These are phyloP conservation scores for Tylopilus intermedius DNA, from an alignment of 768 basidiomycete species.

Conservation along the genomic window DNA sequence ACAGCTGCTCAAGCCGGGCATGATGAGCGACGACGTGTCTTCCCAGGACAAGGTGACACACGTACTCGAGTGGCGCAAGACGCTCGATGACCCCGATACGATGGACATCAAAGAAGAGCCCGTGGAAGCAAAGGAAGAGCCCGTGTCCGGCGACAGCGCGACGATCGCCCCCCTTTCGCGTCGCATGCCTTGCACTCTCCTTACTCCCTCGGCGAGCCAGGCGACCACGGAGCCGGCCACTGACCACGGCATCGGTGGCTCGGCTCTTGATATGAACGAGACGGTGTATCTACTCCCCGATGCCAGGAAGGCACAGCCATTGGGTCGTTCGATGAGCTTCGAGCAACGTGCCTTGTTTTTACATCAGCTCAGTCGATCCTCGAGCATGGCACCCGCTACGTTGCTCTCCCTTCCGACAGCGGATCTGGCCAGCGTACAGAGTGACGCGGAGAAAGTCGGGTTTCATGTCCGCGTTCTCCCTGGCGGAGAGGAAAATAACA, in stretches of 20 bases:
- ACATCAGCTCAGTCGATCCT: slow-evolving; percentile 36
- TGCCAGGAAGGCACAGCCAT: slow-evolving; percentile 22
- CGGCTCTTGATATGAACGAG: slow-evolving; percentile 21
- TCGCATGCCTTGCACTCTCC: slow-evolving; percentile 55
- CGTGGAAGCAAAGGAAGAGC: slow-evolving; percentile 7
- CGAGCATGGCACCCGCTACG: slow-evolving; percentile 38
- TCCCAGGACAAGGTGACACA: slow-evolving; percentile 29
- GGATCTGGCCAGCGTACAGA: slow-evolving; percentile 39
- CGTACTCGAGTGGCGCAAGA: slow-evolving; percentile 26
- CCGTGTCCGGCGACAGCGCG: background rate
- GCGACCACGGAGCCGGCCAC: slow-evolving; percentile 27
- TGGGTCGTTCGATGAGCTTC: slow-evolving; percentile 46
- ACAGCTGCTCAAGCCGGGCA: slow-evolving; percentile 42
- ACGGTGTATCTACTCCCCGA: slow-evolving; percentile 24
- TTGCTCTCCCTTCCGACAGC: slow-evolving; percentile 44
- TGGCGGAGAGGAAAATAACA: slow-evolving; percentile 27
- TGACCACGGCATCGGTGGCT: slow-evolving; percentile 29
- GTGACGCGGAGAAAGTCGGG: slow-evolving; percentile 39
- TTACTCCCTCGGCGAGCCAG: slow-evolving; percentile 41
- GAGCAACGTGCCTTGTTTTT: slow-evolving; percentile 51
- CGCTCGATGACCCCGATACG: slow-evolving; percentile 29
- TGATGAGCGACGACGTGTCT: slow-evolving; percentile 23
- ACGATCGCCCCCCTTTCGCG: slow-evolving; percentile 22
- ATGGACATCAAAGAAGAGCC: slow-evolving; percentile 36
- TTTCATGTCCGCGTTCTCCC: slow-evolving; percentile 41